These are phyloP conservation scores for Clitopilus hobsonii DNA, from an alignment of 768 basidiomycete genomes.

Conservation along the genomic window DNA sequence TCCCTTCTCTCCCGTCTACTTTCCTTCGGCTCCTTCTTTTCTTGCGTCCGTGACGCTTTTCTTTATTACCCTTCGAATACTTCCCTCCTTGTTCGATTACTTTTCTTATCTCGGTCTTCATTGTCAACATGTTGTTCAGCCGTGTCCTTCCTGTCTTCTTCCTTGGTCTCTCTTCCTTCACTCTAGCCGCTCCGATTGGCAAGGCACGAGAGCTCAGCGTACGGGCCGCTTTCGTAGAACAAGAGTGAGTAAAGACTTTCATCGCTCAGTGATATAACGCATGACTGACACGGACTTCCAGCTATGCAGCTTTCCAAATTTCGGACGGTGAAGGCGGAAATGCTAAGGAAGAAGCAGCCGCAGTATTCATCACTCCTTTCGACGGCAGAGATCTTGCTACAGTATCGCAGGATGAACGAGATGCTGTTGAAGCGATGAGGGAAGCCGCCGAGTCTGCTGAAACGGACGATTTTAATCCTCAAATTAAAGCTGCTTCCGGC, in stretches of 20 bases:
- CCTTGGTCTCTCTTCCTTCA: not conserved
- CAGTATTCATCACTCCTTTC: not conserved
- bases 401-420: not conserved
- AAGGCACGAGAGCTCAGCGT: not conserved
- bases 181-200: not conserved
- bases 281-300: not conserved
- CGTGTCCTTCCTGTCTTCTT: not conserved
- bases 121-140: not conserved
- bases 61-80: not conserved
- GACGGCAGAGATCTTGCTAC: not conserved
- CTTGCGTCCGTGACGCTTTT: not conserved
- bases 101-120: not conserved
- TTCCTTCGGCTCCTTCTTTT: not conserved
- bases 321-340: not conserved
- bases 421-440: not conserved
- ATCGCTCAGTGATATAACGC: not conserved
- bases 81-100: not conserved
- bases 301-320: not conserved
- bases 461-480: not conserved
- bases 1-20: not conserved
- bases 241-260: not conserved
- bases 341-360: not conserved
- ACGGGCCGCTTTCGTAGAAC: not conserved
- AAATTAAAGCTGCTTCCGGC: not conserved
- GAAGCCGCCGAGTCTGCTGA: not conserved